Conservation (phyloP, 2,329 filamentous ascomycete species). For the Fusarium albosuccineum region DNA sequence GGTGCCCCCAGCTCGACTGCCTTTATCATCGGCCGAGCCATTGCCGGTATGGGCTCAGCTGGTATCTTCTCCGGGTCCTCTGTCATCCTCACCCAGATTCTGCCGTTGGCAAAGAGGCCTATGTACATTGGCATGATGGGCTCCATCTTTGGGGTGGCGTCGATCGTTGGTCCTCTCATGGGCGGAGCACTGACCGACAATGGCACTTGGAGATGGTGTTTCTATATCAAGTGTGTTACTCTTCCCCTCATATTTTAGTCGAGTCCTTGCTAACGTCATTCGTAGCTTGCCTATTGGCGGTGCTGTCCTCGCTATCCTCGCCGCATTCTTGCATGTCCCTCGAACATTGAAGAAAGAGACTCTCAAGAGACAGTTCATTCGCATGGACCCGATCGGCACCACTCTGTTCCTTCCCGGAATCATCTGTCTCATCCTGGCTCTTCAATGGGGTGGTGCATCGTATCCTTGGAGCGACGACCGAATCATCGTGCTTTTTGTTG, state of each 20-base stretch:
- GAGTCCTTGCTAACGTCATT: neutral
- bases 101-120: conserved; percentile 26
- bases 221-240: conserved; percentile 28
- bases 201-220: conserved; percentile 37
- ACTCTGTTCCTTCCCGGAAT: conserved; percentile 61
- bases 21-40: conserved; percentile 55
- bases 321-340: conserved; percentile 58
- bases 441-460: conserved; percentile 66
- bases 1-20: conserved; percentile 47
- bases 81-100: conserved; percentile 25
- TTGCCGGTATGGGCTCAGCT: conserved; percentile 53
- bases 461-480: conserved; percentile 61
- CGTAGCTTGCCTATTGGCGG: conserved; percentile 55
- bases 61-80: conserved; percentile 53
- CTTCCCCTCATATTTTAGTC: neutral
- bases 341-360: conserved; percentile 48
- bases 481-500: conserved; percentile 63
- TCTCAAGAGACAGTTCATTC: conserved; percentile 53
- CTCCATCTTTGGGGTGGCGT: conserved; percentile 58
- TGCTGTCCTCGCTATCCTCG: conserved; percentile 58
- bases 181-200: conserved; percentile 28
- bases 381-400: conserved; percentile 61
- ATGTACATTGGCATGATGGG: conserved; percentile 49
- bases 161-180: conserved; percentile 35
- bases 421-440: conserved; percentile 64